Percentiles rank a stretch among this genome's conserved stretches.
Conservation (phyloP, 2,329 filamentous ascomycete genomes). For the Pyricularia sp. region DNA sequence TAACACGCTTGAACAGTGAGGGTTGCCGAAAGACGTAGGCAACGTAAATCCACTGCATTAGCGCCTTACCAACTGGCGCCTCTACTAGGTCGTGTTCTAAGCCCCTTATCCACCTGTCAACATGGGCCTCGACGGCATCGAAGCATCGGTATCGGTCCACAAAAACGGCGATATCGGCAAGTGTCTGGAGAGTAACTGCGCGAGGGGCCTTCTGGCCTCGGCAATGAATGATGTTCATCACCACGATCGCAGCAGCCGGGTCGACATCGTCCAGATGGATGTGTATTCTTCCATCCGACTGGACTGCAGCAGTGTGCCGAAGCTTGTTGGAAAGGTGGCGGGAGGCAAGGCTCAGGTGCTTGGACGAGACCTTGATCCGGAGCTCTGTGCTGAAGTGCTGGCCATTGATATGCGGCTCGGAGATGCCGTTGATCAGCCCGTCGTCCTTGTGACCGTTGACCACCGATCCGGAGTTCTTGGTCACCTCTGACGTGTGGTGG, state of each 20-base stretch:
- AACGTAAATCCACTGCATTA: constrained; percentile 18
- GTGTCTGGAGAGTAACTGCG: constrained; percentile 25
- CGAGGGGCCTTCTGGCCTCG: constrained; percentile 28
- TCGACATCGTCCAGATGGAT: constrained; percentile 21
- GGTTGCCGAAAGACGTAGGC: constrained; percentile 19
- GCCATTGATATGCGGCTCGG: constrained; percentile 4
- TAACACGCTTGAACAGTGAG: constrained; percentile 17
- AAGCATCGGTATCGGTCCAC: constrained; percentile 31
- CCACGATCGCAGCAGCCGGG: constrained; percentile 26
- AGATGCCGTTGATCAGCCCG: constrained; percentile 3
- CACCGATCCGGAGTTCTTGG: background rate
- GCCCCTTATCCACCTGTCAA: constrained; percentile 27
- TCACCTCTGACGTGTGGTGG: constrained; percentile 10
- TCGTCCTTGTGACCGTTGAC: constrained; percentile 3
- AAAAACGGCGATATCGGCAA: constrained; percentile 33
- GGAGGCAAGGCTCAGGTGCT: constrained; percentile 25
- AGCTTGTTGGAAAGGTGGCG: constrained; percentile 17
- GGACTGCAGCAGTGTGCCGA: constrained; percentile 3
- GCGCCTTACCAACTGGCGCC: background rate
- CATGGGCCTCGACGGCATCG: constrained; percentile 31
- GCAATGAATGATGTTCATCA: constrained; percentile 36
- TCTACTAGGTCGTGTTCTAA: constrained; percentile 9
- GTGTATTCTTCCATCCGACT: constrained; percentile 22
- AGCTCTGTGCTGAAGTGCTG: constrained; percentile 12
- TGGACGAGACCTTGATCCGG: constrained; percentile 25